These are phyloP conservation scores for Rickenella mellea DNA, from an alignment of 768 basidiomycete species.

Conservation along the genomic window DNA sequence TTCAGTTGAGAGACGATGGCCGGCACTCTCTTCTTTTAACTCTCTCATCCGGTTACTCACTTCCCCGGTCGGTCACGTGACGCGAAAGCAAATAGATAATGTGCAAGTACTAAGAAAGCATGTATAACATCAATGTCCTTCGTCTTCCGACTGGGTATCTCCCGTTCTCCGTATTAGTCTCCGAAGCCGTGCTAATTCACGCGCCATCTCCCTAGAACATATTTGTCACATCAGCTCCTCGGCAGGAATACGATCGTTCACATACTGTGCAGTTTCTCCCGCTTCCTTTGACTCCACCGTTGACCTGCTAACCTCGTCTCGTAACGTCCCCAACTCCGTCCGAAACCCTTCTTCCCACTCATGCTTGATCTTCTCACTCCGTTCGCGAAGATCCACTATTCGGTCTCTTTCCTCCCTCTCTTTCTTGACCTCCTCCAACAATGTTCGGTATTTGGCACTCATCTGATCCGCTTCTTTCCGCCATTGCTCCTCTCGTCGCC, in stretches of 20 bases:
- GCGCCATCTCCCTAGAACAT: conserved; percentile 39
- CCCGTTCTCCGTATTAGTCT: conserved; percentile 52
- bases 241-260: conserved; percentile 4
- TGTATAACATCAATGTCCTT: too few relatives aligned
- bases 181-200: conserved; percentile 59
- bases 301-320: conserved; percentile 43
- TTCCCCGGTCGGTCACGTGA: too few relatives aligned
- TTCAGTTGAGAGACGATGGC: too few relatives aligned
- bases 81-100: too few relatives aligned
- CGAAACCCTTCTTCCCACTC: conserved; percentile 12
- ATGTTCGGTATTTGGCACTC: conserved; percentile 57
- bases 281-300: conserved; percentile 48
- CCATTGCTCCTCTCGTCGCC: conserved; percentile 60
- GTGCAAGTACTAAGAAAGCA: too few relatives aligned
- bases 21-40: too few relatives aligned
- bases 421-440: conserved; percentile 53
- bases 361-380: conserved; percentile 30
- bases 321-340: conserved; percentile 55
- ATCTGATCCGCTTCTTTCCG: conserved; percentile 57
- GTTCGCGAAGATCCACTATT: conserved; percentile 40
- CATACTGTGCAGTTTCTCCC: conserved; percentile 53
- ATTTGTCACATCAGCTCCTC: conserved; percentile 6
- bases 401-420: conserved; percentile 23
- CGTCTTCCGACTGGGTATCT: too few relatives aligned
- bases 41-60: too few relatives aligned